phyloP scores from a whole-genome alignment of 257 asterid genomes.

The Euphrasia confusa region DNA sequence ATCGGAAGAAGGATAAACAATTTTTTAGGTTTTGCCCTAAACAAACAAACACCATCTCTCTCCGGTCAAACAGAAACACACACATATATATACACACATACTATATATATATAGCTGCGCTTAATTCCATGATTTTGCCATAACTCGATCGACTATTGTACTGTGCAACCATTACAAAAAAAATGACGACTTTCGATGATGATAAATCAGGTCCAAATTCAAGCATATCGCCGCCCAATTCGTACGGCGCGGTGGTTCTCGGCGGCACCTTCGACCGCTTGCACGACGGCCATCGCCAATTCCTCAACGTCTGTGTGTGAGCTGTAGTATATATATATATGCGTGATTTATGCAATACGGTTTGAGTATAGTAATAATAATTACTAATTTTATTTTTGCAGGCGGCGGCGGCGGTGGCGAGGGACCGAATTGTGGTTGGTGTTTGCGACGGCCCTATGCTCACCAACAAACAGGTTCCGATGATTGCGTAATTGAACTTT shows the following conservation, averaged over 20 bases:
- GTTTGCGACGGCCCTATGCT: constrained; percentile 93
- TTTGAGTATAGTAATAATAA: too few species aligned
- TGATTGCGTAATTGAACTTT: too few species aligned
- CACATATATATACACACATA: too few species aligned
- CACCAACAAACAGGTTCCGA: constrained; percentile 35
- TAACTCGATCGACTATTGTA: not conserved
- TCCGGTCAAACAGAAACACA: not conserved
- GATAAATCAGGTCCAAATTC: constrained; percentile 30
- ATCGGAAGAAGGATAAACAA: too few species aligned
- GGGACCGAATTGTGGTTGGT: constrained; percentile 73
- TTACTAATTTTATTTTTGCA: too few species aligned
- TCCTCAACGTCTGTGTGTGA: constrained; percentile 38
- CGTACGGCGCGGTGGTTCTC: constrained; percentile 69
- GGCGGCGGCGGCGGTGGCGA: constrained; percentile 69
- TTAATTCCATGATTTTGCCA: not conserved
- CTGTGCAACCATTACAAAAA: not conserved
- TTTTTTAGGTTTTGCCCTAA: too few species aligned
- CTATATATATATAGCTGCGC: not conserved
- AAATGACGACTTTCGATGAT: constrained; percentile 21
- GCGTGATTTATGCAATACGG: too few species aligned
- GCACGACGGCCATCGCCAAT: constrained; percentile 92
- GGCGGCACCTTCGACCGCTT: constrained; percentile 97
- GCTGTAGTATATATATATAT: too few species aligned
- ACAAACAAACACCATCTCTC: too few species aligned
- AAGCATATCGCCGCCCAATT: constrained; percentile 44